A percentile compares a stretch with the other conserved stretches of the same genome.
These are phyloP conservation scores for Colletotrichum filicis DNA, from an alignment of 2,329 filamentous ascomycete genomes.

Conservation along the genomic window DNA sequence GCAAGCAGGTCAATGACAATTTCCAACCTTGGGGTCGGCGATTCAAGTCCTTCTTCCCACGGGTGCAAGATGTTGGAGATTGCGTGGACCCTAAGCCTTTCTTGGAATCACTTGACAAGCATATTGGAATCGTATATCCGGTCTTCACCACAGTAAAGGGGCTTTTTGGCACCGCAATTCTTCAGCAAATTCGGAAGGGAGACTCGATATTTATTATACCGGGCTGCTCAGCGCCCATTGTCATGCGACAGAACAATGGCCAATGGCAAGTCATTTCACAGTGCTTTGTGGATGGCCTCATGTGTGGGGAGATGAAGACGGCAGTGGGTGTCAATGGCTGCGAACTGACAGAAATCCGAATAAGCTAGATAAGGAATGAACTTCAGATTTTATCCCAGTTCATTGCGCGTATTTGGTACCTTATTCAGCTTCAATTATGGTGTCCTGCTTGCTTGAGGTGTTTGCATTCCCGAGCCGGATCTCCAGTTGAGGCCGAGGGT, in stretches of 20 bases:
- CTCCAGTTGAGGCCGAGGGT: background rate
- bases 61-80: background rate
- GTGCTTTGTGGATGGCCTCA: conserved; percentile 26
- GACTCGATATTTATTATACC: conserved; percentile 16
- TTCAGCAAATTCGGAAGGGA: conserved; percentile 11
- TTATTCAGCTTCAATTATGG: background rate
- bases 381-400: background rate
- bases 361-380: background rate
- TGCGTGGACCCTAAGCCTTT: conserved; percentile 1
- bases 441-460: background rate
- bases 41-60: conserved; percentile 6
- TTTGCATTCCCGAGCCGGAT: background rate
- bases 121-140: conserved; percentile 21
- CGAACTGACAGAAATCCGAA: background rate
- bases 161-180: conserved; percentile 10
- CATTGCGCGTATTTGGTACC: background rate
- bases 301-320: background rate
- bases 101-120: conserved; percentile 20
- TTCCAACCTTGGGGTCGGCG: conserved; percentile 10
- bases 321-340: background rate
- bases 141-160: conserved; percentile 14
- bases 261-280: conserved; percentile 14
- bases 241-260: background rate
- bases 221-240: conserved; percentile 16
- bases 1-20: conserved; percentile 3